Base-by-base conservation (phyloP, 129 eudicot genomes). In the Artemisia tridentata region DNA sequence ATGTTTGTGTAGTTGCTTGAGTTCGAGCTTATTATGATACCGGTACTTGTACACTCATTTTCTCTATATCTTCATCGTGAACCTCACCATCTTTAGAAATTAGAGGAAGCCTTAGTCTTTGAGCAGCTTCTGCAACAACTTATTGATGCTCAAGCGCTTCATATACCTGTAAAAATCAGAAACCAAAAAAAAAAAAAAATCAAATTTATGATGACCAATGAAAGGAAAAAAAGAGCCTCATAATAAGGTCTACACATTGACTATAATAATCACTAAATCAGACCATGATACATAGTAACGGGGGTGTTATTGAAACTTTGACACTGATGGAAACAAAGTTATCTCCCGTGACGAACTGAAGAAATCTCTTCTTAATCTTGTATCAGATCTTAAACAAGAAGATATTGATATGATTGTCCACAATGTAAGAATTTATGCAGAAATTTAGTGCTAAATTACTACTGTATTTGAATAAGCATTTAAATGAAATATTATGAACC, bases 81-180 rank as follows among this genome's bases (percentile, higher is more conserved):
- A 93, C 83, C 71, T 93, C 99, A 4, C 99, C 99, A 12, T 93
- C 96, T 84, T 90, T 85, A 21, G 99, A 87, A 29, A 93, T 89
- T 29, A 93, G 83, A 8, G 97, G 99, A 72, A 93, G 96, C 84
- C 99, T 86, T 75, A 87, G 67, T 34, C 78, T 93, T 74, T 93
- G 99, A 82, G 99, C 90, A 41, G 99, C 97, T 91, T 93, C 99
- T 57, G 99, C 96, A 72, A 93, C 97, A 65, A 86, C 86, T 73
- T 90, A 83, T 15, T 96, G 87, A 80, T 93, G 99, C 83, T 93
- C 99, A 73, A 93, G 88, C 17, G 97, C 84, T 82, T 93, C 96
- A 17, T 87, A 93, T 66, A 92, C 96, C 98, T 92, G 78, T 21
- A 72, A 9, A 23, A n/a, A 25, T 2, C 3, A 2, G 4, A 7